phyloP scores from a whole-genome alignment of 805 yeast genomes.

The Saccharomycopsis javanensis region DNA sequence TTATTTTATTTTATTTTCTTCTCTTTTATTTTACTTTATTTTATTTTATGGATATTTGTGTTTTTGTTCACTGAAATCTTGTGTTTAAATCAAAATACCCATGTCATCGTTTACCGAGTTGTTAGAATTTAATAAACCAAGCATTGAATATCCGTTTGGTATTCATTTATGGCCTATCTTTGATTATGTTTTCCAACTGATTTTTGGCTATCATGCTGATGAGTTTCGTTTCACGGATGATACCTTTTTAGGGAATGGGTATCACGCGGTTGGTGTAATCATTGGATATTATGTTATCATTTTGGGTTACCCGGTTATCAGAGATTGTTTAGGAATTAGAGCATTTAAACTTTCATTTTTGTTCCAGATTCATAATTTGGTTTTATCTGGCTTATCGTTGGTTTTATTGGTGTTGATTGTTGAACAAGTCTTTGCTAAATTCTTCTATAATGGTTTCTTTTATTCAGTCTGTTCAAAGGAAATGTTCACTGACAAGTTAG shows the following conservation, averaged over 20 bases:
- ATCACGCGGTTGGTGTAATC: slow-evolving; percentile 50
- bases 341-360: slow-evolving; percentile 66
- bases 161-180: slow-evolving; percentile 41
- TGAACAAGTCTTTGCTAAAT: slow-evolving; percentile 81
- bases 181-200: slow-evolving; percentile 34
- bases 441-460: slow-evolving; percentile 64
- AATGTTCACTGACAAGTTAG: slow-evolving; percentile 79
- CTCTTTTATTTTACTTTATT: not conserved
- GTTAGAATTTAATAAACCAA: slow-evolving; percentile 46
- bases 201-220: slow-evolving; percentile 33
- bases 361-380: slow-evolving; percentile 79
- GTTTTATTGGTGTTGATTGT: slow-evolving; percentile 55
- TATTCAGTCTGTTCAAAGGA: slow-evolving; percentile 70
- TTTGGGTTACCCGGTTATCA: slow-evolving; percentile 64
- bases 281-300: slow-evolving; percentile 66
- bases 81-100: too few species aligned
- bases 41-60: too few species aligned
- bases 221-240: slow-evolving; percentile 34
- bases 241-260: slow-evolving; percentile 48
- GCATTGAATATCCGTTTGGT: slow-evolving; percentile 43
- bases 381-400: slow-evolving; percentile 61
- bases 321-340: slow-evolving; percentile 24
- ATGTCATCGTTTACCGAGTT: slow-evolving; percentile 43
- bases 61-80: not conserved
- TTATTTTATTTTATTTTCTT: too few species aligned